Base-by-base conservation (phyloP, 345 rosid genomes). In the Citrus medica region DNA sequence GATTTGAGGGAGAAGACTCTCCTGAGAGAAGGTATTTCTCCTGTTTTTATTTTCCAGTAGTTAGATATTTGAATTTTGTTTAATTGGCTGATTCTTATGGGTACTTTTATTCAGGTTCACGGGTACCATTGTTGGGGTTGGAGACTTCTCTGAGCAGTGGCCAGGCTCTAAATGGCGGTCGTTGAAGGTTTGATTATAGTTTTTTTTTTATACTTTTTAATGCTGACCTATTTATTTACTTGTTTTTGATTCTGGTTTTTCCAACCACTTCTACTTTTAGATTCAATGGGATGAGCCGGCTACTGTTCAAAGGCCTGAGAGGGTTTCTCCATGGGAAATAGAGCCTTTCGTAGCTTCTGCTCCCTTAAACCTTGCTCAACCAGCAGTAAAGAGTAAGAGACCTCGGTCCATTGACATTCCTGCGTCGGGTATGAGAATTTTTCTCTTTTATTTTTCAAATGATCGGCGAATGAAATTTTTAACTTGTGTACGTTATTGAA, bases 261-360 rank as follows among this genome's bases (percentile, higher is more conserved):
- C 78, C 37, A 16, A 67, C 66, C 40, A 32, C 76, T 61, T 66
- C 19, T 58, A 6, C 60, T 28, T 74, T 58, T 81, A 92, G 97
- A 63, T 89, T 71, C 93, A 91, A 85, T 93, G 95, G 97, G 97
- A 93, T 83, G 97, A 91, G 80, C 83, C 94, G 69, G 89, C 95
- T 81, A 74, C 86, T 1, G 83, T 87, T 79, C 88, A 80, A 76
- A 89, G 97, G 86, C 97, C 94, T 72, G 87, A 89, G 61, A 88
- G 86, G 83, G 94, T 92, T 82, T 92, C 97, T 75, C 88, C 93
- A 42, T 92, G 97, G 97, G 97, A 92, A 79, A 88, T 92, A 37
- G 97, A 92, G 79, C 91, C 93, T 78, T 85, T 84, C 73, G 79
- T 80, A 60, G 70, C 89, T 53, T 84, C 92, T 61, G 48, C 86